These are phyloP conservation scores for Eutypella sp. DNA, from an alignment of 2,329 filamentous ascomycete species.

Conservation along the genomic window DNA sequence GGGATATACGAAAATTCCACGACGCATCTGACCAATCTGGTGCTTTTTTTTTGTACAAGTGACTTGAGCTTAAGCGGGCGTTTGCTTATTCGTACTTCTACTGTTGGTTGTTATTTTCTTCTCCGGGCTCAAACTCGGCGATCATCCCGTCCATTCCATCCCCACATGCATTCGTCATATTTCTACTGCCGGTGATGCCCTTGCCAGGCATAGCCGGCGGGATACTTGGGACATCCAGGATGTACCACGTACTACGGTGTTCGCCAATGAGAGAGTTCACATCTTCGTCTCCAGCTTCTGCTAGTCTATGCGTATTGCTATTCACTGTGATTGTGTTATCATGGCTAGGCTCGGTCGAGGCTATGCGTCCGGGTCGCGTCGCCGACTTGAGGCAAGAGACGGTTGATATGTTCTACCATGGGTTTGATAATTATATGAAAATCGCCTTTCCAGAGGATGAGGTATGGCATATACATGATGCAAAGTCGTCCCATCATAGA, in stretches of 20 bases:
- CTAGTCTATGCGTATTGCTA: conserved; percentile 19
- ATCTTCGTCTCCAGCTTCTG: conserved; percentile 1
- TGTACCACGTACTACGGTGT: conserved; percentile 17
- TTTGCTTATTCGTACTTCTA: no score
- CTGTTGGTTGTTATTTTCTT: no score
- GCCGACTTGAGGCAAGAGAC: conserved; percentile 54
- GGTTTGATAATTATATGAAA: conserved; percentile 90
- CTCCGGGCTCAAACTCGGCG: no score
- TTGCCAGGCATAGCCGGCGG: conserved; percentile 32
- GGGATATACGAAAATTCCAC: no score
- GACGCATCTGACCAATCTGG: no score
- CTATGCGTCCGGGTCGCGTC: conserved; percentile 54
- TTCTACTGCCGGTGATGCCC: conserved; percentile 34
- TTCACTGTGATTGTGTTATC: conserved; percentile 25
- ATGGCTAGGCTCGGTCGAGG: conserved; percentile 35
- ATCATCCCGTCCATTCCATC: neutral
- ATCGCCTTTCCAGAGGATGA: conserved; percentile 96
- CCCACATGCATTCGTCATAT: conserved; percentile 30
- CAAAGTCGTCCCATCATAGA: neutral
- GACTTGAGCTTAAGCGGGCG: no score
- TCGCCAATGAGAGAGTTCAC: conserved; percentile 11
- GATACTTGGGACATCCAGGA: no score
- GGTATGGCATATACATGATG: conserved; percentile 34
- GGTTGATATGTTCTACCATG: conserved; percentile 90
- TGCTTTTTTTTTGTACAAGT: no score